Percentiles rank a stretch among this genome's conserved stretches.
phyloP scores from a whole-genome alignment of 192 early-diverging fungal genomes.

The Coemansia sp. region DNA sequence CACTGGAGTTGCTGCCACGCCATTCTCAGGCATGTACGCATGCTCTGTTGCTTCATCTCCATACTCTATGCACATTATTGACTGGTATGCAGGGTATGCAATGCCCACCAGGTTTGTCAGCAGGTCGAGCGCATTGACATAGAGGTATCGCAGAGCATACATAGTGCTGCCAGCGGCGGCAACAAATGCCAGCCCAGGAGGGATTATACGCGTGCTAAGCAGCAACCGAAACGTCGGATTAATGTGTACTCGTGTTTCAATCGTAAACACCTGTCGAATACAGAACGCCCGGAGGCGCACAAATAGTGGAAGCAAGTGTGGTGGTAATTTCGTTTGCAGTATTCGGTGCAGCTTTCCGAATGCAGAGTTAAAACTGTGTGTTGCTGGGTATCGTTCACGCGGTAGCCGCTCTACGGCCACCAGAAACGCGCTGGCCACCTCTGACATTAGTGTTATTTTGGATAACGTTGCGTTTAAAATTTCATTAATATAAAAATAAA shows the following conservation, averaged over 20 bases:
- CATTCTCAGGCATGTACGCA: background rate
- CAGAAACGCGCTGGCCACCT: constrained; percentile 32
- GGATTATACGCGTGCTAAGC: constrained; percentile 31
- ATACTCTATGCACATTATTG: constrained; percentile 52
- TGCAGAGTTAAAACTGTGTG: constrained; percentile 15
- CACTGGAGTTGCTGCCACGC: background rate
- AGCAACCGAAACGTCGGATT: constrained; percentile 46
- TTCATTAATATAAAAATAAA: constrained; percentile 12
- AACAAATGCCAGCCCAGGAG: constrained; percentile 38
- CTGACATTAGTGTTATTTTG: constrained; percentile 9
- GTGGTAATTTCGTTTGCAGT: constrained; percentile 24
- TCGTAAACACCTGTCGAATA: constrained; percentile 27
- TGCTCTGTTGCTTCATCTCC: constrained; percentile 11
- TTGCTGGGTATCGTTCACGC: constrained; percentile 35
- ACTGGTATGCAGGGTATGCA: constrained; percentile 53
- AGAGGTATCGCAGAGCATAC: constrained; percentile 42
- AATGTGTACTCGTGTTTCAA: constrained; percentile 44
- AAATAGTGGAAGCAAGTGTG: constrained; percentile 41
- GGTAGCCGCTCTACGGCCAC: constrained; percentile 35
- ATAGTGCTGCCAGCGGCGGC: constrained; percentile 42
- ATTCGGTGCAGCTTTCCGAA: constrained; percentile 2
- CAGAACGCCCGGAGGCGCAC: constrained; percentile 26
- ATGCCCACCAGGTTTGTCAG: constrained; percentile 48
- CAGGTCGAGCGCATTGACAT: constrained; percentile 42
- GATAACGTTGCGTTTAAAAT: too few relatives aligned